Evolutionary conservation across 2,329 filamentous ascomycete genomes (phyloP), one percentile per base, ranked within the genome.

Genomic region (Zasmidium citrigriseum): DNA sequence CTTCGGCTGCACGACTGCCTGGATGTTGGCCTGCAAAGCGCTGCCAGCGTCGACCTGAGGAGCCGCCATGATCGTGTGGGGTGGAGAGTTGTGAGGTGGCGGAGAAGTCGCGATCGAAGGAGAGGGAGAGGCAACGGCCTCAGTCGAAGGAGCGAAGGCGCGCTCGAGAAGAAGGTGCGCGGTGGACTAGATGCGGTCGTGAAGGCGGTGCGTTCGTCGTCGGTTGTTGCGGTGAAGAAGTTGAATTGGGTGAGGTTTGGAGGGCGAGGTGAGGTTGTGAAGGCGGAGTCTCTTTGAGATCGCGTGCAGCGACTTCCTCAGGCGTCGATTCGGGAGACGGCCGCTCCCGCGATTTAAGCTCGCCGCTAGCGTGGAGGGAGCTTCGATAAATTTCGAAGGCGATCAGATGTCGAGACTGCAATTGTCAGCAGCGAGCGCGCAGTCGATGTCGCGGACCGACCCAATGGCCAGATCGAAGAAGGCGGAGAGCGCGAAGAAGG

Each of bases 1-100:
- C 80, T 98, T 98, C 27, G 91, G 89, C 76, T 95, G 90, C 63
- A 98, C 92, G 45, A 88, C 88, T 68, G 82, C 81, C 73, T 89
- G 91, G 55, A 99, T 85, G 64, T 91, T 89, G 67, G 92, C 85
- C 65, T 93, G 93, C 72, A 98, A 81, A 49, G 91, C 90, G 73
- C 93, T 91, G 68, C 89, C 89, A 65, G 89, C 83, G 55, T 84
- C 80, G 46, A 71, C 60, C 23, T 29, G 23, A 59, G 45, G 52
- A 76, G 91, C 84, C 66, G 91, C 82, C 90, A 97, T 97, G 57
- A 45, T 69, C 52, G 51, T 49, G 50, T 25, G 34, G 25, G 45
- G 18, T n/a, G 41, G 21, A 21, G 4, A 1, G 34, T 44, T 22
- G 50, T 53, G n/a, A 34, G 41, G 23, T 45, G 50, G 38, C 47